Conservation (phyloP, 805 yeast genomes). For the Saccharomycopsis sp. region DNA sequence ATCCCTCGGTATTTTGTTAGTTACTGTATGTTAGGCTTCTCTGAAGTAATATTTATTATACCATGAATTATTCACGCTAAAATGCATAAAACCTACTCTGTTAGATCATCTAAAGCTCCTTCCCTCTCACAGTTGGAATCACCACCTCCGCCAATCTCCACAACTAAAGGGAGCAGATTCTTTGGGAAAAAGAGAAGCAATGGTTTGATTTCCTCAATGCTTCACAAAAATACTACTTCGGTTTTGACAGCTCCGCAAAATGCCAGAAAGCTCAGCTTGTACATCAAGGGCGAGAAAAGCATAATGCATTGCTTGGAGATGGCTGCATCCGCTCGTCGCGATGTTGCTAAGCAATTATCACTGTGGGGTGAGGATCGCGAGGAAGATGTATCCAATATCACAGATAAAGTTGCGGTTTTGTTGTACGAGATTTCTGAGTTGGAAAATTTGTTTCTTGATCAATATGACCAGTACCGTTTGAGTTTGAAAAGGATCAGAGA, state of each 20-base stretch:
- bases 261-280: conserved; percentile 82
- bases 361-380: conserved; percentile 98
- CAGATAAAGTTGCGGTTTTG: conserved; percentile 94
- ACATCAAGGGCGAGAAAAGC: conserved; percentile 94
- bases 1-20: background rate
- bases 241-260: conserved; percentile 84
- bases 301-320: conserved; percentile 90
- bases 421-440: conserved; percentile 95
- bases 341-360: conserved; percentile 94
- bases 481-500: conserved; percentile 91
- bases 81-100: conserved; percentile 83
- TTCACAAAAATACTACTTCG: conserved; percentile 84
- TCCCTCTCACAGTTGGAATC: conserved; percentile 74
- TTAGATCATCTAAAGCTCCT: conserved; percentile 74
- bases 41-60: no score
- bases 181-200: conserved; percentile 46
- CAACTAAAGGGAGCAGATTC: conserved; percentile 58
- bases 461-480: conserved; percentile 96
- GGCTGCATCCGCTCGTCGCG: conserved; percentile 89
- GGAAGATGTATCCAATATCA: conserved; percentile 93
- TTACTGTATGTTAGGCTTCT: background rate
- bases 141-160: conserved; percentile 76
- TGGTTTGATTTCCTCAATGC: conserved; percentile 59
- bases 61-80: no score
- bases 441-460: conserved; percentile 97